Evolutionary conservation across 2,329 filamentous ascomycete genomes (phyloP).

Genomic region (Lecanicillium sp.): DNA sequence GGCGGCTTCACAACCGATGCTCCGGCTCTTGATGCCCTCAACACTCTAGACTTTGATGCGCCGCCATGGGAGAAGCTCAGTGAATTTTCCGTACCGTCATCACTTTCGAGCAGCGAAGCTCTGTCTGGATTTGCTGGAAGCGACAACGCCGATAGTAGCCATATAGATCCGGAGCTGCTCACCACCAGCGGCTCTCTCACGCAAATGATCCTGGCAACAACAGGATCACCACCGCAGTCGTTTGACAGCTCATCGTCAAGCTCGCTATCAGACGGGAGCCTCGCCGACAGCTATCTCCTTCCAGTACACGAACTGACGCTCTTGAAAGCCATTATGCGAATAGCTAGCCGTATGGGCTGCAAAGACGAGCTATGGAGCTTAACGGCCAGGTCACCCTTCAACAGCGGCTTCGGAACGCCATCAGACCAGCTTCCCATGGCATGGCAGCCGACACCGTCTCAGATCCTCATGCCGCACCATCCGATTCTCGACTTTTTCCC

Average conservation of each 20-base stretch:
- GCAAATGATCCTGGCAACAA: background rate
- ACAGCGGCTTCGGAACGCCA: constrained; percentile 19
- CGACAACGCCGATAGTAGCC: too few species aligned
- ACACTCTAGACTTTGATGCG: constrained; percentile 7
- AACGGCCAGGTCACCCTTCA: constrained; percentile 38
- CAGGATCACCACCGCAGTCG: constrained; percentile 9
- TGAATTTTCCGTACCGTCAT: background rate
- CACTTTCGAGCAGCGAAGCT: constrained; percentile 1
- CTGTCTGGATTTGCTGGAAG: too few species aligned
- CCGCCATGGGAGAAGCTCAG: background rate
- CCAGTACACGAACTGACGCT: constrained; percentile 40
- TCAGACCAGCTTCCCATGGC: constrained; percentile 32
- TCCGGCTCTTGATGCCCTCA: constrained; percentile 7
- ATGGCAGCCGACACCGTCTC: constrained; percentile 42
- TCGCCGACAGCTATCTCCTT: constrained; percentile 39
- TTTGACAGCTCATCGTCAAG: constrained; percentile 12
- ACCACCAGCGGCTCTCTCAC: background rate
- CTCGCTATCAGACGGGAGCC: constrained; percentile 16
- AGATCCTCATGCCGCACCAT: constrained; percentile 44
- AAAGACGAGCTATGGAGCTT: constrained; percentile 35
- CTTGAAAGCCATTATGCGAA: constrained; percentile 35
- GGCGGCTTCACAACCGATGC: background rate
- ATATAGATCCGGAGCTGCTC: constrained; percentile 1
- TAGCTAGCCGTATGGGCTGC: constrained; percentile 38
- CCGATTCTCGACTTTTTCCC: constrained; percentile 49